A percentile compares a stretch with the other conserved stretches of the same genome.
These are phyloP conservation scores for Fusarium denticulatum DNA, from an alignment of 2,329 filamentous ascomycete species.

Conservation along the genomic window DNA sequence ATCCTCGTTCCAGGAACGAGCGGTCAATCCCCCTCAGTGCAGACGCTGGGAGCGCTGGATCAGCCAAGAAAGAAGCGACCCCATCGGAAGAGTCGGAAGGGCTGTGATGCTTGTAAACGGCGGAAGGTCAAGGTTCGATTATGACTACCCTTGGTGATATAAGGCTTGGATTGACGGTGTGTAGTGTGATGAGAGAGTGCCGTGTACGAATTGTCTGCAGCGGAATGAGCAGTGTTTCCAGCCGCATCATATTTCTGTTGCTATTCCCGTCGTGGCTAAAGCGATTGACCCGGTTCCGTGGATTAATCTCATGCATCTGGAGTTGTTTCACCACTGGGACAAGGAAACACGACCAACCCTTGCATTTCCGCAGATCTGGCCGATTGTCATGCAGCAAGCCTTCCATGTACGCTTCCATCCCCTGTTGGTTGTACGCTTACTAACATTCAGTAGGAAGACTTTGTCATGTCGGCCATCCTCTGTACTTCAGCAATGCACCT, in stretches of 20 bases:
- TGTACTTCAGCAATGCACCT: neutral
- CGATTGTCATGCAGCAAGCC: neutral
- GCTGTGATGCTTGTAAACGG: neutral
- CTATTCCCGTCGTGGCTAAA: neutral
- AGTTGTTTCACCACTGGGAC: neutral
- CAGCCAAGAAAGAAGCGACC: neutral
- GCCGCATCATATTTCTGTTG: neutral
- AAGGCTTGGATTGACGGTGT: neutral
- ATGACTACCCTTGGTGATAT: neutral
- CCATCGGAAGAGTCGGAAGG: neutral
- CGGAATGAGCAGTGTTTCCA: neutral
- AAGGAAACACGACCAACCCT: neutral
- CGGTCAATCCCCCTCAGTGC: rapidly evolving
- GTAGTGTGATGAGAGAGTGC: neutral
- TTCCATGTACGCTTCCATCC: neutral
- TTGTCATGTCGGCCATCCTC: neutral
- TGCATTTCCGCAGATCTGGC: neutral
- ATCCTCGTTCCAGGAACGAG: neutral
- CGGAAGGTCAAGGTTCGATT: neutral
- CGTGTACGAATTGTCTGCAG: neutral
- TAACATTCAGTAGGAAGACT: neutral
- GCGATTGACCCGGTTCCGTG: neutral
- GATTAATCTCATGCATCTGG: neutral
- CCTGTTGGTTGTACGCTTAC: too few relatives aligned
- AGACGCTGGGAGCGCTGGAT: neutral